phyloP scores from a whole-genome alignment of 208 protist genomes.

The Acanthamoeba lenticulata region DNA sequence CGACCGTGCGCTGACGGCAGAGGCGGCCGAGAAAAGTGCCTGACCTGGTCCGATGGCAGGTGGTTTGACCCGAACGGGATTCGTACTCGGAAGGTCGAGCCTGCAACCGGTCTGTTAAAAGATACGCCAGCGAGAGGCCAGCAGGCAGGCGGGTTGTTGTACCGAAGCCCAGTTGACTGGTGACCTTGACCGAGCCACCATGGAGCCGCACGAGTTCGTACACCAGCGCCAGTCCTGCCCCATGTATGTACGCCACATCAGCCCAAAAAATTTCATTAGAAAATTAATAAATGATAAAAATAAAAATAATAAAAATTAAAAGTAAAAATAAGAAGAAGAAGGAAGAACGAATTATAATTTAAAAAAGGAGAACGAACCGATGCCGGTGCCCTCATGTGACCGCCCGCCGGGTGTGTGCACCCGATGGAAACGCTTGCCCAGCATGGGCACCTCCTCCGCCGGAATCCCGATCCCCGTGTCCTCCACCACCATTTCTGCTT shows the following conservation, averaged over 20 bases:
- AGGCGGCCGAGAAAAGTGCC: not conserved
- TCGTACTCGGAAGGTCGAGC: constrained; percentile 12
- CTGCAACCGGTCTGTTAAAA: not conserved
- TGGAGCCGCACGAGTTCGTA: constrained; percentile 70
- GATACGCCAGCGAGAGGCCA: not conserved
- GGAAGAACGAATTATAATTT: not conserved
- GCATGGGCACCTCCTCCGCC: constrained; percentile 1
- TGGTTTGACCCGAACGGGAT: constrained; percentile 22
- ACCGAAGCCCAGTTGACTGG: constrained; percentile 31
- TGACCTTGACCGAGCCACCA: constrained; percentile 54
- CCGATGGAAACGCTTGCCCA: constrained; percentile 68
- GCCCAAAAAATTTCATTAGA: too few species aligned
- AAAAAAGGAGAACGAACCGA: not conserved
- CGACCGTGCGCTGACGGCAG: not conserved
- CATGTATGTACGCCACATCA: too few species aligned
- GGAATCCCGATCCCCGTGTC: constrained; percentile 71
- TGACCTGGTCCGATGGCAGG: constrained; percentile 12
- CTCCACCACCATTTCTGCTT: constrained; percentile 40
- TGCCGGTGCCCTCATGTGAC: constrained; percentile 61
- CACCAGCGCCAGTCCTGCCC: constrained; percentile 62
- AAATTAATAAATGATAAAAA: too few species aligned
- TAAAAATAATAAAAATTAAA: not conserved
- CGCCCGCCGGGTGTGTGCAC: constrained; percentile 1
- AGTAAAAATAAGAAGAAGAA: not conserved
- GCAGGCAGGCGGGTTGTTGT: too few species aligned